Evolutionary conservation across 1,139 yeast species (phyloP).

Genomic region (Hyphopichia khmerensis): DNA sequence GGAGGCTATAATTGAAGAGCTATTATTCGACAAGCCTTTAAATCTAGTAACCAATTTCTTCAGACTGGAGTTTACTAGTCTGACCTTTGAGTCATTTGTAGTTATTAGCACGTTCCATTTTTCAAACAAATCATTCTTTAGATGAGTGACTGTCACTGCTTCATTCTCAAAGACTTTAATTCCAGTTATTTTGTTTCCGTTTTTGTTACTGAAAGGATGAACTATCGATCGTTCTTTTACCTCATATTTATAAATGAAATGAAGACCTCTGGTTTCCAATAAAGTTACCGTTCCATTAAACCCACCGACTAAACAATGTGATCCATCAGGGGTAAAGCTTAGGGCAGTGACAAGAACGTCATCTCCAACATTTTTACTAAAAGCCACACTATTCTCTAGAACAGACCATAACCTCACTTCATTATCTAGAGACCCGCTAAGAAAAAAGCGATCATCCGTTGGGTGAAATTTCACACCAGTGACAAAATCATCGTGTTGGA

Average conservation of each 20-base stretch:
- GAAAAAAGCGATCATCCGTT: slow-evolving; percentile 80
- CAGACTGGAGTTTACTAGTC: slow-evolving; percentile 61
- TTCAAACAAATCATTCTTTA: slow-evolving; percentile 11
- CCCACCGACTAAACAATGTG: slow-evolving; percentile 70
- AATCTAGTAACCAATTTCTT: slow-evolving; percentile 63
- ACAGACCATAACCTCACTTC: slow-evolving; percentile 82
- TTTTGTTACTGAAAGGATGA: slow-evolving; percentile 25
- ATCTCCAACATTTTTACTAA: slow-evolving; percentile 39
- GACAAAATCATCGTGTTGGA: slow-evolving; percentile 76
- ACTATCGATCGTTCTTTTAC: slow-evolving; percentile 31
- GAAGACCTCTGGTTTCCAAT: slow-evolving; percentile 66
- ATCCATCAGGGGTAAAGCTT: slow-evolving; percentile 69
- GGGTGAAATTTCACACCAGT: slow-evolving; percentile 84
- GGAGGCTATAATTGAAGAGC: slow-evolving; percentile 70
- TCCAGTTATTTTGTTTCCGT: slow-evolving; percentile 44
- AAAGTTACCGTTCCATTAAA: slow-evolving; percentile 70
- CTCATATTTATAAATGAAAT: slow-evolving; percentile 54
- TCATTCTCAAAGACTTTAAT: slow-evolving; percentile 30
- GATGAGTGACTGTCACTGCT: slow-evolving; percentile 5
- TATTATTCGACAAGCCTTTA: slow-evolving; percentile 70
- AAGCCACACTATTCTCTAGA: slow-evolving; percentile 52
- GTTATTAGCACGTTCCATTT: slow-evolving; percentile 53
- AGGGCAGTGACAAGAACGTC: slow-evolving; percentile 70
- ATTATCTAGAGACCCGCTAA: slow-evolving; percentile 82
- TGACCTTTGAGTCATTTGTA: slow-evolving; percentile 77